These are phyloP conservation scores for Clarireedia hainanense DNA, from an alignment of 2,329 filamentous ascomycete genomes.

Conservation along the genomic window DNA sequence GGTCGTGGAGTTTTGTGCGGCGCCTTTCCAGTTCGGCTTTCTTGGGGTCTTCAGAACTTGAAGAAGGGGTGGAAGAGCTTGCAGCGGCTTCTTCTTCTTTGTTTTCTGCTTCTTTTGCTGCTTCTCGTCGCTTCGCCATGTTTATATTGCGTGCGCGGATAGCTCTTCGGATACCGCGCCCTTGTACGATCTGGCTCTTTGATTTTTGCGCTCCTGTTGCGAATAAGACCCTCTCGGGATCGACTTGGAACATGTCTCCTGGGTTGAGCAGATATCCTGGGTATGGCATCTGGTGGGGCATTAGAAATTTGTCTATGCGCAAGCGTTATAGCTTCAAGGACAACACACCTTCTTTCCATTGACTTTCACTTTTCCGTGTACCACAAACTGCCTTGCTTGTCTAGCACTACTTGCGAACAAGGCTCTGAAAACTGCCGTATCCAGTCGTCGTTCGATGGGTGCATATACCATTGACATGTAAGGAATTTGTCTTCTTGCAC, in stretches of 20 bases:
- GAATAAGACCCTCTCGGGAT: conserved; percentile 78
- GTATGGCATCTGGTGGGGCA: conserved; percentile 66
- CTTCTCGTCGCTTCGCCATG: conserved; percentile 14
- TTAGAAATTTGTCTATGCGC: not conserved
- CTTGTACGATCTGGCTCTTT: conserved; percentile 16
- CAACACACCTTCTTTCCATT: conserved; percentile 80
- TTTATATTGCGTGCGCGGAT: conserved; percentile 10
- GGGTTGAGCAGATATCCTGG: conserved; percentile 93
- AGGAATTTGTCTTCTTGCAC: conserved; percentile 48
- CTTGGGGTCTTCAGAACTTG: conserved; percentile 10
- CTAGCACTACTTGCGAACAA: conserved; percentile 89
- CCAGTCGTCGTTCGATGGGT: conserved; percentile 80
- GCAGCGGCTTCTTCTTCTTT: not conserved
- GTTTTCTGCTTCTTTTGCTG: conserved; percentile 13
- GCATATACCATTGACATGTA: conserved; percentile 97
- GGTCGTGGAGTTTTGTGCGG: not conserved
- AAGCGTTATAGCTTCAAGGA: too few species aligned
- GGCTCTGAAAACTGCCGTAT: conserved; percentile 89
- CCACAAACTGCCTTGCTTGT: conserved; percentile 88
- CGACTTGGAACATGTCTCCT: conserved; percentile 96
- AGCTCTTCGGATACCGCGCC: conserved; percentile 14
- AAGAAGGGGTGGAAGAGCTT: not conserved
- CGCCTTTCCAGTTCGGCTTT: not conserved
- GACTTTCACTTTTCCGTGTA: conserved; percentile 88
- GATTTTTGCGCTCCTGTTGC: conserved; percentile 73